Evolutionary conservation across 139 green algal species (phyloP), one percentile per base, ranked within the genome.

Genomic region (Gonium pectorale): DNA sequence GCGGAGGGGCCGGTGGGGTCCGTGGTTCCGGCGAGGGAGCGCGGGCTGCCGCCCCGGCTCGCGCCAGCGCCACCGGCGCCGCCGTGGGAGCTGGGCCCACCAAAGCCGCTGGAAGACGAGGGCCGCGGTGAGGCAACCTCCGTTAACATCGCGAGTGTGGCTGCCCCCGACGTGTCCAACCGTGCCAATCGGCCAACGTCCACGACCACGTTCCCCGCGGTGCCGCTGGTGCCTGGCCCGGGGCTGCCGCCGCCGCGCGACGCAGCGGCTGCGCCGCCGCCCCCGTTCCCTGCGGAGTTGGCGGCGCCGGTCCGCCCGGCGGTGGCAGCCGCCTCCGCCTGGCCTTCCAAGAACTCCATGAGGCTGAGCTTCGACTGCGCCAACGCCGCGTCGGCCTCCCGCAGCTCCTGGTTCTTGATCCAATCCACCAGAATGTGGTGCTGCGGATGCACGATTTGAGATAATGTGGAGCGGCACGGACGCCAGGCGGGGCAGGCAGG

Each of bases 351-450:
- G 73, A 81, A 81, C 5, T 69, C 38, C 54, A 69, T 59, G 27
- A 81, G 54, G 4, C 41, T n/a, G 1, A 83, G 75, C 27, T 43
- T 40, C 6, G 75, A 59, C n/a, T 83, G 75, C 41, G 75, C 75
- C 21, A 83, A 40, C 31, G 75, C 75, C 15, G 40, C 59, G 40
- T 83, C 75, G 19, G 75, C 75, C 38, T 83, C 60, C 27, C 60
- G 59, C 27, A 83, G 75, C 60, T 83, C 75, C 62, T 73, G 46
- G 40, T 83, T 83, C 59, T 83, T 83, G 1, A 83, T 37, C 75
- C 75, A 83, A 0, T 83, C 75, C 2, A 83, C 22, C 5, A 83
- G 60, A 3, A 83, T 62, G 41, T 83, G 75, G 59, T 83, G 75
- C 75, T 83, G 74, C 7, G 33, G 38, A n/a, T n/a, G n/a, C n/a